Evolutionary conservation across 129 eudicot genomes (phyloP), one percentile per base, ranked within the genome.

Genomic region (Artemisia annua): DNA sequence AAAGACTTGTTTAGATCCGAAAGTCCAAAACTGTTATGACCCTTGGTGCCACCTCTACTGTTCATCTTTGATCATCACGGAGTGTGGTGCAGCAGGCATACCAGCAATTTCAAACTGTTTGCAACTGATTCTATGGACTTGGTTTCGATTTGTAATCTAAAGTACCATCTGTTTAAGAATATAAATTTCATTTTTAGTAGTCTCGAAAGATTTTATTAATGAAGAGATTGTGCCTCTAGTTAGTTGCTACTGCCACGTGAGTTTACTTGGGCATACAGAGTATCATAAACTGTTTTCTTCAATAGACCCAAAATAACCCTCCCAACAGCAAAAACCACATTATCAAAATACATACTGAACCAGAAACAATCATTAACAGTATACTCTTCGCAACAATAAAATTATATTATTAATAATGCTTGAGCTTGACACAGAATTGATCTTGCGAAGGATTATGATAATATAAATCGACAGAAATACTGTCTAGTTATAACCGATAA

Each of bases 381-480:
- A 63, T 28, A 5, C 14, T 35, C 11, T 59, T 59, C n/a, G 4
- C 63, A 57, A 57, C 63, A 20, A 58, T 10, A 17, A 58, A 58
- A 35, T 49, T 15, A 35, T 63, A 22, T 62, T 4, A 2, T 64
- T 0, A 3, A 19, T 17, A 53, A 44, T 66, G 13, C 55, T 18
- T 18, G 55, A 66, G 20, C 7, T 43, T 66, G 53, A 16, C 18
- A 14, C 70, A 65, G 12, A 19, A 16, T 61, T 61, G 48, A 61
- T 61, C 0, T 32, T 7, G 15, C 1, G 11, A 46, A 0, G 51
- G 44, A 39, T 14, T 57, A 35, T 71, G 3, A 26, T 48, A 26
- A n/a, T 26, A 10, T 16, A 63, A 28, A 63, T 30, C 32, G 2
- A 60, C 51, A 75, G 50, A 54, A 70, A 71, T 67, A 46, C 48